A percentile compares a stretch with the other conserved stretches of the same genome.
phyloP scores from a whole-genome alignment of 768 basidiomycete genomes.

The Suillus tomentosus region DNA sequence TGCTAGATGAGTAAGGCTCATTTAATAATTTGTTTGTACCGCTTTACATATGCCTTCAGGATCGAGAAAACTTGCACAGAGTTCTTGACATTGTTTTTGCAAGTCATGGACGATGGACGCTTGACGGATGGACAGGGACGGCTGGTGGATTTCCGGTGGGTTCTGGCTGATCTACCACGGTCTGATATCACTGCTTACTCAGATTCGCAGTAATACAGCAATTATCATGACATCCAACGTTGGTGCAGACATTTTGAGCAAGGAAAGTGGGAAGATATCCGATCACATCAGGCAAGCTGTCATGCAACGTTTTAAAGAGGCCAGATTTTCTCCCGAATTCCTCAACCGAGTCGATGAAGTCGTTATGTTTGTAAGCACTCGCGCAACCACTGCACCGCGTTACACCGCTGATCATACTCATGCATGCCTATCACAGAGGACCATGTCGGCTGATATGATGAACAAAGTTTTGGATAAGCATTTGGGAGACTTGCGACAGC shows the following conservation, averaged over 20 bases:
- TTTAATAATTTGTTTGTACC: constrained; percentile 1
- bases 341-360: constrained; percentile 84
- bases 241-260: constrained; percentile 67
- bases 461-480: constrained; percentile 46
- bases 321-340: constrained; percentile 84
- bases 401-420: constrained; percentile 12
- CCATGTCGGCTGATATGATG: constrained; percentile 40
- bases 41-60: constrained; percentile 6
- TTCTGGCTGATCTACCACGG: not conserved
- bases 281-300: constrained; percentile 65
- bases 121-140: constrained; percentile 40
- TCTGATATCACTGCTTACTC: not conserved
- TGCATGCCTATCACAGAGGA: constrained; percentile 31
- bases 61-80: constrained; percentile 48
- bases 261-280: constrained; percentile 26
- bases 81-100: constrained; percentile 47
- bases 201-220: constrained; percentile 64
- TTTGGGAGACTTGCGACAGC: constrained; percentile 42
- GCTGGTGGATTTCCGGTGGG: constrained; percentile 15
- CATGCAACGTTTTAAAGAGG: constrained; percentile 69
- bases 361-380: constrained; percentile 51
- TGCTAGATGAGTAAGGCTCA: constrained; percentile 26
- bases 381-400: constrained; percentile 13
- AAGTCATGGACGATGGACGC: constrained; percentile 48
- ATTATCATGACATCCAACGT: constrained; percentile 91